These are phyloP conservation scores for Comarum palustre DNA, from an alignment of 306 rosid genomes.

Conservation along the genomic window DNA sequence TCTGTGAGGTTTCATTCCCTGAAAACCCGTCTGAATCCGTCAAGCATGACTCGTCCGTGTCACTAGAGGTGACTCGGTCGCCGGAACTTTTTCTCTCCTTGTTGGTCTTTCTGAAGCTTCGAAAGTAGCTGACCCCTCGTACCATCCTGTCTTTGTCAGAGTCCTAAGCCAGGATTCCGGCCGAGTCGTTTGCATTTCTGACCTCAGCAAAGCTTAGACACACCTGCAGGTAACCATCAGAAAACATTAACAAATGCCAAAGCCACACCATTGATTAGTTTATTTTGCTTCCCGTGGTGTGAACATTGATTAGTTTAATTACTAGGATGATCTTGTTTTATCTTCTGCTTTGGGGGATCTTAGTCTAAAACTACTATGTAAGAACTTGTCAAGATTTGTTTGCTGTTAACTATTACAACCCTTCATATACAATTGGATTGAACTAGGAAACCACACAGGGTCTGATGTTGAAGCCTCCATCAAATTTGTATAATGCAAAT, in stretches of 20 bases:
- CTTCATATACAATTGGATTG: neutral
- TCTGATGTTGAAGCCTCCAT: too few relatives aligned
- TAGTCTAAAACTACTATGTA: neutral
- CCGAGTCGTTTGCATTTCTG: conserved; percentile 21
- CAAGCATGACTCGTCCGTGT: conserved; percentile 32
- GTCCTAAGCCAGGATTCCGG: conserved; percentile 18
- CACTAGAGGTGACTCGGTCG: conserved; percentile 14
- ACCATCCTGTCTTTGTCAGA: conserved; percentile 24
- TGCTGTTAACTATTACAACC: neutral
- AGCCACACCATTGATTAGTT: neutral
- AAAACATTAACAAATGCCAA: neutral
- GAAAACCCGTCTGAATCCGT: conserved; percentile 41
- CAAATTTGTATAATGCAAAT: too few relatives aligned
- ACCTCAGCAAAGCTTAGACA: conserved; percentile 39
- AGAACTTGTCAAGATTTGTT: neutral
- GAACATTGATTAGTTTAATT: neutral
- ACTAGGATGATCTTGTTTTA: neutral
- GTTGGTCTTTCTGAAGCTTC: conserved; percentile 34
- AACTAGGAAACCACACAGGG: neutral
- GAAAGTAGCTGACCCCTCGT: conserved; percentile 27
- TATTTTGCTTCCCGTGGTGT: neutral
- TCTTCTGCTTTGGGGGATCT: neutral
- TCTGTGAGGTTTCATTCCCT: conserved; percentile 6
- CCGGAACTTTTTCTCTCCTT: conserved; percentile 22
- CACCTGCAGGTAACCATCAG: conserved; percentile 37